A percentile compares a stretch with the other conserved stretches of the same genome.
phyloP scores from a whole-genome alignment of 352 stramenopile genomes.

The Globisporangium nodosum region DNA sequence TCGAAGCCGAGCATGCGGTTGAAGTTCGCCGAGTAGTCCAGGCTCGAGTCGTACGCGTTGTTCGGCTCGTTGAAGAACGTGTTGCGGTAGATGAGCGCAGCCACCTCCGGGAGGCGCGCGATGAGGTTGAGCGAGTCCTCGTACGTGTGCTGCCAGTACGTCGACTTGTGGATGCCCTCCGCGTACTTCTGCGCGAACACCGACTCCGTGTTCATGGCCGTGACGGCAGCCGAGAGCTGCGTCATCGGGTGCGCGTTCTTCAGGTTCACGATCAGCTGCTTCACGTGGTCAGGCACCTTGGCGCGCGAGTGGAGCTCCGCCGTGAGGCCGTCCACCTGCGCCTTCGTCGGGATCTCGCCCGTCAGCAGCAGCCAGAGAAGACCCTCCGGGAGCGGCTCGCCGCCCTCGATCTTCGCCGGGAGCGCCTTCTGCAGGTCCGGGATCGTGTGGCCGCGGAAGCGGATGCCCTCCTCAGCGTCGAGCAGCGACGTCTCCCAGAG shows the following conservation, averaged over 20 bases:
- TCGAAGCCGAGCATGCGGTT: conserved; percentile 98
- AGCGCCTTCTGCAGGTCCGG: conserved; percentile 96
- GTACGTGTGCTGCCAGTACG: conserved; percentile 97
- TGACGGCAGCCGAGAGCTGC: conserved; percentile 94
- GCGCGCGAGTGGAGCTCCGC: conserved; percentile 94
- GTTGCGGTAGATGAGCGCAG: conserved; percentile 98
- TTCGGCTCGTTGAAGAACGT: conserved; percentile 96
- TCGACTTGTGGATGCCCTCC: conserved; percentile 96
- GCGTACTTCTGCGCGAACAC: conserved; percentile 97
- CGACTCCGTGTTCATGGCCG: conserved; percentile 93
- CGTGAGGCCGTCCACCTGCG: conserved; percentile 93
- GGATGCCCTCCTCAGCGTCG: conserved; percentile 96
- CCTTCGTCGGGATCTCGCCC: conserved; percentile 95
- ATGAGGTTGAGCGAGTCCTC: conserved; percentile 99
- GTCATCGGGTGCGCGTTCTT: conserved; percentile 99
- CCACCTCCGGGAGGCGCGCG: conserved; percentile 95
- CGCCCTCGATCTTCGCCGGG: conserved; percentile 87
- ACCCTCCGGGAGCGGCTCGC: conserved; percentile 96
- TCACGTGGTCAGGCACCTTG: conserved; percentile 94
- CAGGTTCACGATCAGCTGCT: conserved; percentile 92
- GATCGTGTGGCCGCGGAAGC: conserved; percentile 98
- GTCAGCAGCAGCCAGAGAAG: conserved; percentile 98
- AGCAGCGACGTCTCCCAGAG: conserved; percentile 98
- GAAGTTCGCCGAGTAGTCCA: conserved; percentile 99
- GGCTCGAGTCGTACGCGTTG: conserved; percentile 89